Percentiles rank a stretch among this genome's conserved stretches.
Conservation (phyloP, 305 asterid genomes). For the Fraxinus baroniana region DNA sequence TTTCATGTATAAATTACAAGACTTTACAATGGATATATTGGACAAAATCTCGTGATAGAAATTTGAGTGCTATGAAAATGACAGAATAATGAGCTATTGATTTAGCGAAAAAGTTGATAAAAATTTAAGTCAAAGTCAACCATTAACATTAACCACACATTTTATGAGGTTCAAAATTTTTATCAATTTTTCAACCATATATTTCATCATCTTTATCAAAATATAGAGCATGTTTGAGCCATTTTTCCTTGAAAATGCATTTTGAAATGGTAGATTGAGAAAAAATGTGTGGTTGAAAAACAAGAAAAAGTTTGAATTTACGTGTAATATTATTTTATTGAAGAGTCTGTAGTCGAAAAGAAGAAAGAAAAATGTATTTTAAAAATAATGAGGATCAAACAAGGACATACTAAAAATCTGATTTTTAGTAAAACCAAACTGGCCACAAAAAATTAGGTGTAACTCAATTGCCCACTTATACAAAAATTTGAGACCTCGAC, state of each 20-base stretch:
- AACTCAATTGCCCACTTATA: neutral
- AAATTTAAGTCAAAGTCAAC: too few species aligned
- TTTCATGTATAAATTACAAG: neutral
- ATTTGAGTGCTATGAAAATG: neutral
- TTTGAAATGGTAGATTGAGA: too few species aligned
- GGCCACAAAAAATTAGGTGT: neutral
- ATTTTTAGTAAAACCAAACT: neutral
- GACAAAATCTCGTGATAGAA: neutral
- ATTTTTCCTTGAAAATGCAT: too few species aligned
- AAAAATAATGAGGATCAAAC: too few species aligned
- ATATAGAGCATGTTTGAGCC: too few species aligned
- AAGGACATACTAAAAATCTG: neutral
- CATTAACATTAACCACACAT: neutral
- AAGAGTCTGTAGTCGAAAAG: too few species aligned
- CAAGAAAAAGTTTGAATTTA: too few species aligned
- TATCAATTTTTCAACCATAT: too few species aligned
- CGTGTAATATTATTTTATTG: too few species aligned
- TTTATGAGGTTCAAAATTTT: too few species aligned
- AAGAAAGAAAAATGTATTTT: too few species aligned
- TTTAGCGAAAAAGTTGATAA: neutral
- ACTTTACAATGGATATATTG: neutral
- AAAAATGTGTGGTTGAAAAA: too few species aligned
- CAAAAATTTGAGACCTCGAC: neutral
- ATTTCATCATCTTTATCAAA: neutral
- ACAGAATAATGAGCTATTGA: neutral